Base-by-base conservation (phyloP, 352 stramenopile genomes). In the Peronospora belbahrii region DNA sequence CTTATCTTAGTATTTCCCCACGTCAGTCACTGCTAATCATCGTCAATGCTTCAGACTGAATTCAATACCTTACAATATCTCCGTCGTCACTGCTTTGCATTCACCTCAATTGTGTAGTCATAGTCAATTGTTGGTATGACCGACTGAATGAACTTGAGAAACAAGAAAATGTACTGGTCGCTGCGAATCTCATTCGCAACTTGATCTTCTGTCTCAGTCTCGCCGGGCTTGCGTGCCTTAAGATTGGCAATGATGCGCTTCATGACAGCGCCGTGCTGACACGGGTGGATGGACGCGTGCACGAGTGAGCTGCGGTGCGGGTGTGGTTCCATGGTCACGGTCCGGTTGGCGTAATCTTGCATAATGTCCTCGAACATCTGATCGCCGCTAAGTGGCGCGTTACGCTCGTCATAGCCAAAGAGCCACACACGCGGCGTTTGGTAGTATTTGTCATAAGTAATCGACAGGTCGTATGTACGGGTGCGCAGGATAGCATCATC, bases 371-470 rank as follows among this genome's bases (percentile, higher is more conserved):
- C 85, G 73, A 99, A 97, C 80, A 98, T 96, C 59, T 97, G 69
- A 19, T 95, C 77, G 23, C 78, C 76, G 14, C 71, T 90, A 38
- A 99, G 66, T 18, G 94, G 93, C 34, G 77, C 70, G 31, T 70
- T 82, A 45, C 68, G 71, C 56, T 97, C 89, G 40, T 97, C 74
- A 61, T 97, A 98, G 23, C 97, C 96, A 61, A 97, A 96, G 24
- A 99, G 89, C 86, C 88, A 99, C 44, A 99, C 91, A 34, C 96
- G 88, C n/a, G 97, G 97, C 31, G 95, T 98, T 74, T 98, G 96
- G 60, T 99, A 99, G 70, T 99, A 99, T 67, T 99, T 98, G 73
- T 99, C 97, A 74, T 99, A 99, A 27, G 94, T 98, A 56, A 99
- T 98, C 47, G 73, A 96, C 9, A 99, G 53, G 65, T 99, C 96